Percentiles rank a stretch among this genome's conserved stretches.
phyloP scores from a whole-genome alignment of 768 basidiomycete genomes.

The Omphalotus guepiniiformis region DNA sequence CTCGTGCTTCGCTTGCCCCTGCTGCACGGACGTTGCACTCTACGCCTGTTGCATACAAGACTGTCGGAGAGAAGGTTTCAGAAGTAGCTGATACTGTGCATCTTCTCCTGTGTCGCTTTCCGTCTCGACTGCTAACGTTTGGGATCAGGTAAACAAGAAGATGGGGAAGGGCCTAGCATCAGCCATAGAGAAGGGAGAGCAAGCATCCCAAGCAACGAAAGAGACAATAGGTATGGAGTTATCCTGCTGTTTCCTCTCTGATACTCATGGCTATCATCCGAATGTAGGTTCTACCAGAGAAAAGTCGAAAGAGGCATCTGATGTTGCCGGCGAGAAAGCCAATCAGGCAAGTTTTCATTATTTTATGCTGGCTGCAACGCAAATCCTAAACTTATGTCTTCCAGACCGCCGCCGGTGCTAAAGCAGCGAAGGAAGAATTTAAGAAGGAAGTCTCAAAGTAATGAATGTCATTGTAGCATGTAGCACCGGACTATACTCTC shows the following conservation, averaged over 20 bases:
- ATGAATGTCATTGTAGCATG: too few species aligned
- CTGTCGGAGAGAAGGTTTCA: slow-evolving; percentile 39
- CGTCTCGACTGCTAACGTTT: neutral
- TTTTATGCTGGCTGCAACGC: neutral
- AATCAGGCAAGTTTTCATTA: slow-evolving; percentile 21
- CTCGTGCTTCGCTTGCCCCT: slow-evolving; percentile 9
- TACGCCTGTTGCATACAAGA: slow-evolving; percentile 31
- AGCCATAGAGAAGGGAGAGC: slow-evolving; percentile 44
- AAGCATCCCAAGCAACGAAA: slow-evolving; percentile 36
- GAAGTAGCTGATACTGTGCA: slow-evolving; percentile 40
- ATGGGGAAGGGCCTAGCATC: slow-evolving; percentile 41
- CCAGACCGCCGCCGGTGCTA: slow-evolving; percentile 30
- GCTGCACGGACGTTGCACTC: slow-evolving; percentile 29
- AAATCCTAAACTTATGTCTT: neutral
- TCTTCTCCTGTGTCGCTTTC: neutral
- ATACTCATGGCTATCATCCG: neutral
- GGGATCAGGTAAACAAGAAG: slow-evolving; percentile 39
- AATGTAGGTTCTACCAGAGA: slow-evolving; percentile 32
- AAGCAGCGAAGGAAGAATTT: slow-evolving; percentile 31
- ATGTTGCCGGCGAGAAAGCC: slow-evolving; percentile 30
- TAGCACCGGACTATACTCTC: too few species aligned
- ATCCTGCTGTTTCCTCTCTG: neutral
- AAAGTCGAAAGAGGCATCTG: slow-evolving; percentile 32
- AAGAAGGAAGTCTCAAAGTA: slow-evolving; percentile 28
- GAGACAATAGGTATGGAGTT: slow-evolving; percentile 35